These are phyloP conservation scores for Mitragyna speciosa DNA, from an alignment of 257 asterid genomes.

Conservation along the genomic window DNA sequence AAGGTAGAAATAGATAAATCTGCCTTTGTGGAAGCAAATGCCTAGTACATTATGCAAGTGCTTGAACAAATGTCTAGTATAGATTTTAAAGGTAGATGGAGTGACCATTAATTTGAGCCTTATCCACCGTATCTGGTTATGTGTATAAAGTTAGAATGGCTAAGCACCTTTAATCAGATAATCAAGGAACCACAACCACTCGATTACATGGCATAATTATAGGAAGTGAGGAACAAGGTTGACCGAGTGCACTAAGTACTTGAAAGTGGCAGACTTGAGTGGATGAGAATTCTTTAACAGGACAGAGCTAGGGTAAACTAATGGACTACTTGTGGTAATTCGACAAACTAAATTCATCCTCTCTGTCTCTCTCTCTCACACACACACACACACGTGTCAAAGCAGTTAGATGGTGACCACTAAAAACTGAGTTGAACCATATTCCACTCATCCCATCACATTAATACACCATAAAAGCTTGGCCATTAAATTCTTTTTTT, in stretches of 20 bases:
- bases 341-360: not conserved
- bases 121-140: not conserved
- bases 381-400: not conserved
- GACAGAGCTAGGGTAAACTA: not conserved
- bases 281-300: not conserved
- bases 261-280: not conserved
- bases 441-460: not conserved
- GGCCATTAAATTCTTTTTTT: too few relatives aligned
- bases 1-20: not conserved
- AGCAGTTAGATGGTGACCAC: not conserved
- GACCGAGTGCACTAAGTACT: not conserved
- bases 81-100: not conserved
- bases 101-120: not conserved
- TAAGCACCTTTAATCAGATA: not conserved
- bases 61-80: not conserved
- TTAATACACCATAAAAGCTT: not conserved
- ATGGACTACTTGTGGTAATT: not conserved
- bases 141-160: not conserved
- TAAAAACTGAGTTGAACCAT: not conserved
- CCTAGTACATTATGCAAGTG: not conserved
- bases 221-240: not conserved
- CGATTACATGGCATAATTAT: not conserved
- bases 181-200: not conserved
- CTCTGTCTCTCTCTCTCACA: not conserved
- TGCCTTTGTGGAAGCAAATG: not conserved